These are phyloP conservation scores for Hypericum perforatum DNA, from an alignment of 345 rosid genomes.

Conservation along the genomic window DNA sequence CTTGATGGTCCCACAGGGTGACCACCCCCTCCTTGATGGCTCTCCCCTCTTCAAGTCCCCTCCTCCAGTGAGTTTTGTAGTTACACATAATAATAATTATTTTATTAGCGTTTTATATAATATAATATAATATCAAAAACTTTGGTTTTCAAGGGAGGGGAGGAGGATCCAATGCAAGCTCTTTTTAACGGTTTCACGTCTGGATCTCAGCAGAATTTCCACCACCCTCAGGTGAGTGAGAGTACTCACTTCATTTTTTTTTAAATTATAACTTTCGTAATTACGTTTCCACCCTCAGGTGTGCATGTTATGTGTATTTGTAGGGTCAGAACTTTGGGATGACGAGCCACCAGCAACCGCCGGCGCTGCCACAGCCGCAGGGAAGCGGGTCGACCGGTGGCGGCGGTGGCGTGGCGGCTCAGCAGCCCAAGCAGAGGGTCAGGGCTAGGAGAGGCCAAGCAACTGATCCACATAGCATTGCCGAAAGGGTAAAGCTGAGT, in stretches of 20 bases:
- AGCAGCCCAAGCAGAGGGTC: slow-evolving; percentile 71
- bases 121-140: too few species aligned
- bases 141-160: slow-evolving; percentile 25
- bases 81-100: too few species aligned
- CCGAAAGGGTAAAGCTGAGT: slow-evolving; percentile 55
- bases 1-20: slow-evolving; percentile 38
- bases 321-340: slow-evolving; percentile 31
- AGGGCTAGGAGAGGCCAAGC: slow-evolving; percentile 99
- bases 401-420: slow-evolving; percentile 34
- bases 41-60: slow-evolving; percentile 36
- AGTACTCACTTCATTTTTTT: not conserved
- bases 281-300: not conserved
- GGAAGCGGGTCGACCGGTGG: slow-evolving; percentile 45
- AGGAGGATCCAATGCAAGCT: slow-evolving; percentile 34
- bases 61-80: slow-evolving; percentile 24
- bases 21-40: slow-evolving; percentile 22
- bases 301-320: slow-evolving; percentile 16
- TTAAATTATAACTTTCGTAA: too few species aligned
- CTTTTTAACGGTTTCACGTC: slow-evolving; percentile 48
- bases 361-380: slow-evolving; percentile 19
- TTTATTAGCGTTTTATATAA: too few species aligned
- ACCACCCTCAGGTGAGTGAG: slow-evolving; percentile 57
- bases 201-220: slow-evolving; percentile 47
- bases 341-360: slow-evolving; percentile 28
- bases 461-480: slow-evolving; percentile 96